Base-by-base conservation (phyloP, 176 grass and related monocot genomes). In the Oryza meyeriana region DNA sequence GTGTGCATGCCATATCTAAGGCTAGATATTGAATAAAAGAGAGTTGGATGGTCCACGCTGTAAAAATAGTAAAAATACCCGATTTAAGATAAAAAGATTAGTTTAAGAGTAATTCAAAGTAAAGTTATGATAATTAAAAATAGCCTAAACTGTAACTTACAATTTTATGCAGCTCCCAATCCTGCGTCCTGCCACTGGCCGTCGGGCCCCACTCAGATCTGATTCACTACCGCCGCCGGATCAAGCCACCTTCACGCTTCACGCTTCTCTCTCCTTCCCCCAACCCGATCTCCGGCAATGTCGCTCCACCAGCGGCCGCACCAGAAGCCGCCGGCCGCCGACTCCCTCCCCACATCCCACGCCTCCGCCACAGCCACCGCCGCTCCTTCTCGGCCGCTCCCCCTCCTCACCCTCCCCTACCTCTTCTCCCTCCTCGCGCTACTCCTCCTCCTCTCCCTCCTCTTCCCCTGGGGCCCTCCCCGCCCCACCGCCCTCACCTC, bases 241-340 rank as follows among this genome's bases (percentile, higher is more conserved):
- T 48, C 45, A 48, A 48, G 45, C 3, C 13, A 13, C 13, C 12
- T 12, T 5, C 13, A 14, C 42, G 13, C 16, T 9, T 75, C 48
- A 12, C 33, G 14, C 74, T 62, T 68, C 42, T 40, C 66, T 14
- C 57, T 5, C 18, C 32, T 22, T 3, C 31, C 41, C 72, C 47
- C 34, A 41, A 13, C 11, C 65, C 72, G 65, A 71, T 87, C 80
- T 84, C 69, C 50, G 63, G 55, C 84, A 68, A 92, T 92, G 89
- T 92, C 87, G 77, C 89, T 94, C 64, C 85, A 92, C 79, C 89
- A 94, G 87, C 81, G 89, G 50, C 84, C 90, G 40, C 87, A 94
- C 33, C 92, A 87, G 79, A 92, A 94, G 85, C 78, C 82, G 40
- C 68, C 48, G 64, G 69, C 20, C 4, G 55, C 47, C 61, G 82